These are phyloP conservation scores for Colletotrichum sp. DNA, from an alignment of 2,329 filamentous ascomycete species.

Conservation along the genomic window DNA sequence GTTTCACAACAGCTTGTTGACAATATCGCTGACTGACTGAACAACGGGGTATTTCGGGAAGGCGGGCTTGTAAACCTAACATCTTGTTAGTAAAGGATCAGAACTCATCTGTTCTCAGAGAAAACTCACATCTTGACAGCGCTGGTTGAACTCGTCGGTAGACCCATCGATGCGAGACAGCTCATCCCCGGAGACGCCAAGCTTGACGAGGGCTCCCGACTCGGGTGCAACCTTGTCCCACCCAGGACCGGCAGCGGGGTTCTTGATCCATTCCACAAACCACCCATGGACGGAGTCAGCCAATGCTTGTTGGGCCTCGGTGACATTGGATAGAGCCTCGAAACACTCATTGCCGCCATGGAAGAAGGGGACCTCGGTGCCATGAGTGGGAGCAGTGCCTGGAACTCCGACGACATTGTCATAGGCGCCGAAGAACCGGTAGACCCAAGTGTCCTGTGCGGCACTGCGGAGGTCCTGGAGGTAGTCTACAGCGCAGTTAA, in stretches of 20 bases:
- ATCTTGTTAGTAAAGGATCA: not conserved
- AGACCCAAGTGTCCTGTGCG: slow-evolving; percentile 43
- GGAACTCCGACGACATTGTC: slow-evolving; percentile 41
- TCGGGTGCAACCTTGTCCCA: slow-evolving; percentile 37
- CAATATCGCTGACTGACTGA: not conserved
- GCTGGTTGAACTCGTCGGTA: slow-evolving; percentile 34
- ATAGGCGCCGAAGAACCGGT: slow-evolving; percentile 47
- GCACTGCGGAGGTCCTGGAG: slow-evolving; percentile 41
- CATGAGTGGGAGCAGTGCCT: slow-evolving; percentile 38
- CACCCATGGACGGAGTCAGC: slow-evolving; percentile 45
- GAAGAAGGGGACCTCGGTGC: slow-evolving; percentile 48
- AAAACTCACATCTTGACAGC: slow-evolving; percentile 29
- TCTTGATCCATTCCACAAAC: slow-evolving; percentile 49
- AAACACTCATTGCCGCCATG: slow-evolving; percentile 49
- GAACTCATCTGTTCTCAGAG: not conserved
- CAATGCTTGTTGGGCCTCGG: slow-evolving; percentile 39
- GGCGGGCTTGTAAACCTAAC: slow-evolving; percentile 8
- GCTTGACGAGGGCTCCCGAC: slow-evolving; percentile 31
- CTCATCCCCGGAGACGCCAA: slow-evolving; percentile 39
- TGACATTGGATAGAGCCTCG: slow-evolving; percentile 32
- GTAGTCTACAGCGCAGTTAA: slow-evolving; percentile 45
- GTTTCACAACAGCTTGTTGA: not conserved
- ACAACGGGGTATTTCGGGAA: slow-evolving; percentile 8
- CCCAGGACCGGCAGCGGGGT: slow-evolving; percentile 43
- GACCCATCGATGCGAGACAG: slow-evolving; percentile 28